These are phyloP conservation scores for Beauveria varroae DNA, from an alignment of 2,329 filamentous ascomycete species.

Conservation along the genomic window DNA sequence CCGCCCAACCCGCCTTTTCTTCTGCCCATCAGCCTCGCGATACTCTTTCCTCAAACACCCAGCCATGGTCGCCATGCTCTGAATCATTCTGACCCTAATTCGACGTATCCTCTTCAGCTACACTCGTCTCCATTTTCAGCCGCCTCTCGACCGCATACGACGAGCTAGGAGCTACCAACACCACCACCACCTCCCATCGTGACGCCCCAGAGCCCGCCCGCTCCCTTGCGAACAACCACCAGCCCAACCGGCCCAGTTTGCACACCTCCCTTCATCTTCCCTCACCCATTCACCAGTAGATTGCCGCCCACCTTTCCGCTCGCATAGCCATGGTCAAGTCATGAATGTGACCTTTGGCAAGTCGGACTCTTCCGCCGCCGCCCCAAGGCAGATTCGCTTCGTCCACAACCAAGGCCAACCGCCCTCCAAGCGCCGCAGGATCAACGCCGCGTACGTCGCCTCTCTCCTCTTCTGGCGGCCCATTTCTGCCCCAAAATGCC, in stretches of 20 bases:
- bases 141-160: background rate
- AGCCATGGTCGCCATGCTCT: background rate
- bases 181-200: background rate
- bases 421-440: slow-evolving; percentile 68
- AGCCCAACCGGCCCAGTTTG: background rate
- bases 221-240: background rate
- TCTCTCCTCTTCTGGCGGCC: slow-evolving; percentile 18
- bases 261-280: background rate
- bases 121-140: background rate
- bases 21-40: background rate
- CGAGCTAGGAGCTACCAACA: background rate
- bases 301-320: background rate
- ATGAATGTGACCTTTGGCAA: slow-evolving; percentile 17
- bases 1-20: background rate
- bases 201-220: background rate
- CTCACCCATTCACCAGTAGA: background rate
- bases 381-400: slow-evolving; percentile 61
- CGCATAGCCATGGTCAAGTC: slow-evolving; percentile 11
- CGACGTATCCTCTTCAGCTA: too few species aligned
- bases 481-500: background rate
- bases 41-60: background rate
- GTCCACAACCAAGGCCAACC: slow-evolving; percentile 77
- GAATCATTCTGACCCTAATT: background rate
- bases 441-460: slow-evolving; percentile 63
- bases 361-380: slow-evolving; percentile 22